Evolutionary conservation across 2,329 filamentous ascomycete species (phyloP).

Genomic region (Rhinocladiella similis): DNA sequence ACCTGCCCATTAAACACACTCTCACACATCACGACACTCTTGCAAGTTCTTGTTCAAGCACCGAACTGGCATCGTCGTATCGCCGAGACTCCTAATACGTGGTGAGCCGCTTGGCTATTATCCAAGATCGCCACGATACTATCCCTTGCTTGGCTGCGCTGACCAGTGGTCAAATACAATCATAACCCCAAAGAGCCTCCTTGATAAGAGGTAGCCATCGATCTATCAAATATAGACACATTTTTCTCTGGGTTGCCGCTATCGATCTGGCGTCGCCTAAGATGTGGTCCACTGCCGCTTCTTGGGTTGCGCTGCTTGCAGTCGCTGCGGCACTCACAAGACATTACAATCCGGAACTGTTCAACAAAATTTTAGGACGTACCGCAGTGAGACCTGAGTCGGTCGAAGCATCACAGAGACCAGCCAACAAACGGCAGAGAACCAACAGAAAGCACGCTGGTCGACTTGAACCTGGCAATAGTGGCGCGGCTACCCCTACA

Average conservation of each 20-base stretch:
- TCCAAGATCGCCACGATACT: background rate
- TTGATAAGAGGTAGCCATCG: too few relatives aligned
- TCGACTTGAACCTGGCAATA: conserved; percentile 16
- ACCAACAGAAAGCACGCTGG: conserved; percentile 21
- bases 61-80: background rate
- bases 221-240: background rate
- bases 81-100: conserved; percentile 1
- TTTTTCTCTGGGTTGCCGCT: background rate
- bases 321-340: conserved; percentile 17
- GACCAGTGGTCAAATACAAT: background rate
- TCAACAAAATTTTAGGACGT: conserved; percentile 19
- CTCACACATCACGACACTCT: too few relatives aligned
- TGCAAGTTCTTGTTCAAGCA: too few relatives aligned
- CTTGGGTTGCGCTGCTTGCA: conserved; percentile 22
- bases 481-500: conserved; percentile 19
- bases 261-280: conserved; percentile 11
- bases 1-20: too few relatives aligned
- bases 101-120: conserved; percentile 15
- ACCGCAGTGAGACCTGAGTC: conserved; percentile 3
- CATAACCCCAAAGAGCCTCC: background rate
- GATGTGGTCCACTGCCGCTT: conserved; percentile 24
- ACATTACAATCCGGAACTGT: conserved; percentile 24
- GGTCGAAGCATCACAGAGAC: conserved; percentile 5
- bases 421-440: conserved; percentile 21
- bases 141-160: conserved; percentile 24